Conservation (phyloP, 169 alveolate species). For the Plasmodium falciparum region DNA sequence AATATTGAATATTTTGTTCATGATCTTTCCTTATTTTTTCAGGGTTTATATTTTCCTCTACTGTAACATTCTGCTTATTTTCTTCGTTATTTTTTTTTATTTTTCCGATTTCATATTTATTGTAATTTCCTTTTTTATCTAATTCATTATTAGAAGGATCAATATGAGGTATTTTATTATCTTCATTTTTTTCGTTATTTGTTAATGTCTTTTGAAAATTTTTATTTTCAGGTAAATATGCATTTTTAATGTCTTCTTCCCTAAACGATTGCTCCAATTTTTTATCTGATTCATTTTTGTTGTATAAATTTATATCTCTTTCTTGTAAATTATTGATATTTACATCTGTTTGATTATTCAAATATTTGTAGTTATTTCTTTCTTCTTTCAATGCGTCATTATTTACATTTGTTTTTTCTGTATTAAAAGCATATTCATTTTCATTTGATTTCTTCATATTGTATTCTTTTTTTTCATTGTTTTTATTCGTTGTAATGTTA, state of each 20-base stretch:
- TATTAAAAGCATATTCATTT: neutral
- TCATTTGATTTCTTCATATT: neutral
- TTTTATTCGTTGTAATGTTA: too few relatives aligned
- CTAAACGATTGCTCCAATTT: constrained; percentile 2
- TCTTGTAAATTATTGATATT: neutral
- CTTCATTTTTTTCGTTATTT: constrained; percentile 11
- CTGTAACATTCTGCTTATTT: neutral
- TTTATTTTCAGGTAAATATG: constrained; percentile 6
- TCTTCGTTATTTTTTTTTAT: constrained; percentile 6
- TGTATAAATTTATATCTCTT: constrained; percentile 1
- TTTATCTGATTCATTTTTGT: constrained; percentile 5
- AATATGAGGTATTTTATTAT: constrained; percentile 11
- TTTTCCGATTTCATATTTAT: constrained; percentile 10
- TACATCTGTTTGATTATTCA: neutral
- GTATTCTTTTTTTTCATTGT: neutral
- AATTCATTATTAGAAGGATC: constrained; percentile 8
- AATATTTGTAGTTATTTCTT: neutral
- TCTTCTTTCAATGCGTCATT: neutral
- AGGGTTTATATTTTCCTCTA: neutral
- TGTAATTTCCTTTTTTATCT: neutral
- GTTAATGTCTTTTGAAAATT: constrained; percentile 10
- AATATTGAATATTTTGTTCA: constrained; percentile 17
- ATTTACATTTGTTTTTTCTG: neutral
- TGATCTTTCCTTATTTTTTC: neutral
- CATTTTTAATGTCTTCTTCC: constrained; percentile 19